phyloP scores from a whole-genome alignment of 1,284 basidiomycete genomes.

The Malassezia psittaci region DNA sequence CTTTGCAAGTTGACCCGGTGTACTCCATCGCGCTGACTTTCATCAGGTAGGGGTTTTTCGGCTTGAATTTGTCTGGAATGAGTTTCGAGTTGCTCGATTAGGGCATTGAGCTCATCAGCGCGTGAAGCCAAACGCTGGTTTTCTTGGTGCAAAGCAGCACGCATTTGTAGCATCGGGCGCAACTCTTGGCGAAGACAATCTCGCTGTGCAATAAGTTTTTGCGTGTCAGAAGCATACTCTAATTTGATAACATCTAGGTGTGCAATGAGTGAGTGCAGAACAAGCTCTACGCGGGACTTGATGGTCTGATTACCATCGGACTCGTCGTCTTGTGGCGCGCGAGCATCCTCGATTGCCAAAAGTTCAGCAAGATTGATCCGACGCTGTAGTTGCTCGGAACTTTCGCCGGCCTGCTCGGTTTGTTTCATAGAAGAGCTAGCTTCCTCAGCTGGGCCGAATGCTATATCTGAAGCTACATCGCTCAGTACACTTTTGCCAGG shows the following conservation, averaged over 20 bases:
- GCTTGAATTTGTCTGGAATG: not conserved
- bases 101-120: conserved; percentile 1
- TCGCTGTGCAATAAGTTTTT: conserved; percentile 5
- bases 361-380: conserved; percentile 12
- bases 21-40: not conserved
- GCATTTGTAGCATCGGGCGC: conserved; percentile 9
- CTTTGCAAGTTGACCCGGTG: not conserved
- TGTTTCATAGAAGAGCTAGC: too few species aligned
- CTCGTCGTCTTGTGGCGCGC: not conserved
- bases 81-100: not conserved
- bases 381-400: conserved; percentile 8
- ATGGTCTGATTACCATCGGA: not conserved
- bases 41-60: not conserved
- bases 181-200: conserved; percentile 7
- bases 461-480: too few species aligned
- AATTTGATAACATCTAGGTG: conserved; percentile 14
- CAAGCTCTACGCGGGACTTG: not conserved
- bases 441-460: not conserved
- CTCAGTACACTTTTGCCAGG: not conserved
- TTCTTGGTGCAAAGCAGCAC: conserved; percentile 7
- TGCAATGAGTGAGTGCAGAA: conserved; percentile 6
- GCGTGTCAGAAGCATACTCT: conserved; percentile 5
- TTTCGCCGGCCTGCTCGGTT: not conserved
- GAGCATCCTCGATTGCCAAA: conserved; percentile 1
- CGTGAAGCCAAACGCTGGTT: conserved; percentile 5